Percentiles rank a stretch among this genome's conserved stretches.
phyloP scores from a whole-genome alignment of 495 filamentous ascomycete species.

The Neurospora terricola region DNA sequence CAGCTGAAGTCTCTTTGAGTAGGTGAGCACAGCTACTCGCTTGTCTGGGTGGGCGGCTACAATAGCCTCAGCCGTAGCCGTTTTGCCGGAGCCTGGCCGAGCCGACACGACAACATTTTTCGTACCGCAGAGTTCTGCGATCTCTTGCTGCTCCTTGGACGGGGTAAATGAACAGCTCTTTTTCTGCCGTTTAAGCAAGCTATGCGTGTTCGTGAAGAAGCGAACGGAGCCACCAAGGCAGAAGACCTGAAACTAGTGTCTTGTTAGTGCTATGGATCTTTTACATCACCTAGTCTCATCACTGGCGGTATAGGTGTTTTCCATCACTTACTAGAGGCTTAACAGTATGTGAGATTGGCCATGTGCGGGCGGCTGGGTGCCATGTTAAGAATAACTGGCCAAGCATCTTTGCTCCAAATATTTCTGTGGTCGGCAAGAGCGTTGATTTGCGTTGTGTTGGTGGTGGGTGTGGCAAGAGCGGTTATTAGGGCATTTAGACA shows the following conservation, averaged over 20 bases:
- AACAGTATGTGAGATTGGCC: background rate
- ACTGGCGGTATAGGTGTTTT: background rate
- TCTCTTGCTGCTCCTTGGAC: background rate
- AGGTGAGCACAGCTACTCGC: conserved; percentile 4
- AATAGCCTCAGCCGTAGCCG: conserved; percentile 4
- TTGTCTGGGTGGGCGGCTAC: conserved; percentile 4
- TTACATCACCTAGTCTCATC: background rate
- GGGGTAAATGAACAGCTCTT: conserved; percentile 1
- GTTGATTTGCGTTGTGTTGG: background rate
- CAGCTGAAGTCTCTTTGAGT: conserved; percentile 6
- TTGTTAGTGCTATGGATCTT: background rate
- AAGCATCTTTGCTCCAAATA: background rate
- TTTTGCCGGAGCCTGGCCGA: conserved; percentile 3
- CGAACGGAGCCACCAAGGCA: background rate
- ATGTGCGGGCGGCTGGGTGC: background rate
- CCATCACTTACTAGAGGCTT: background rate
- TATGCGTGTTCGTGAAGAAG: background rate
- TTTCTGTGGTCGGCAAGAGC: background rate
- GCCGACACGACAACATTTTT: conserved; percentile 3
- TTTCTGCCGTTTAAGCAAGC: conserved; percentile 2
- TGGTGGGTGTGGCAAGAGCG: background rate
- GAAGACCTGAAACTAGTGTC: background rate
- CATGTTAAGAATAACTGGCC: background rate
- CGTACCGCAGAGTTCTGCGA: background rate
- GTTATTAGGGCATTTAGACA: background rate